Evolutionary conservation across 495 filamentous ascomycete genomes (phyloP).

Genomic region (Ramalina peruviana): DNA sequence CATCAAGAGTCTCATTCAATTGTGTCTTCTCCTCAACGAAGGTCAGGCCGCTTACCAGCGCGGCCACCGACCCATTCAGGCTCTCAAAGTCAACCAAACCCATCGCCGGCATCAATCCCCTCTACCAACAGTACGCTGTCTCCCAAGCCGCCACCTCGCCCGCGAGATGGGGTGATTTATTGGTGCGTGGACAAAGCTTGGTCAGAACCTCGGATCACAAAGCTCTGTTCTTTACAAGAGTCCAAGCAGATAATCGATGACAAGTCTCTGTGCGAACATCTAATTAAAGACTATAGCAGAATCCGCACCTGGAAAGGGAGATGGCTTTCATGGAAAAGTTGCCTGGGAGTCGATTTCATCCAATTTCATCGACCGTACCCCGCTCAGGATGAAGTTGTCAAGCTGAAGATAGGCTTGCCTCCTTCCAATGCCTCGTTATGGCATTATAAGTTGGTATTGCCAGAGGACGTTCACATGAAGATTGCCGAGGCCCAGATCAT

Average conservation of each 20-base stretch:
- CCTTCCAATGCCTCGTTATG: neutral
- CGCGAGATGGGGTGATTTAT: neutral
- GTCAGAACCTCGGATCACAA: conserved; percentile 1
- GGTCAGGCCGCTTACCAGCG: neutral
- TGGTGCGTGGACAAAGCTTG: conserved; percentile 1
- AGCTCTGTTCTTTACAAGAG: neutral
- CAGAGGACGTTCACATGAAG: neutral
- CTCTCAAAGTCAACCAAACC: neutral
- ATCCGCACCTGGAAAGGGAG: neutral
- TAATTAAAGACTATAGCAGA: neutral
- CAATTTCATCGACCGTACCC: neutral
- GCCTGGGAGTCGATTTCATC: neutral
- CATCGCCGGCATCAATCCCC: neutral
- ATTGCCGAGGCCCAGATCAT: neutral
- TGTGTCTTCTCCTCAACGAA: neutral
- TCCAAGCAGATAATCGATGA: neutral
- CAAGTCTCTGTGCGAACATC: neutral
- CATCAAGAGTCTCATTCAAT: neutral
- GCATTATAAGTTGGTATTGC: neutral
- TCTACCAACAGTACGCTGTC: neutral
- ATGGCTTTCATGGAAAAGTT: neutral
- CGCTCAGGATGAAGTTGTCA: neutral
- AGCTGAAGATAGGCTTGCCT: neutral
- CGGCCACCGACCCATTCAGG: neutral
- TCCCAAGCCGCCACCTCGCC: neutral